Base-by-base conservation (phyloP, 345 rosid species). In the Brassica cretica region DNA sequence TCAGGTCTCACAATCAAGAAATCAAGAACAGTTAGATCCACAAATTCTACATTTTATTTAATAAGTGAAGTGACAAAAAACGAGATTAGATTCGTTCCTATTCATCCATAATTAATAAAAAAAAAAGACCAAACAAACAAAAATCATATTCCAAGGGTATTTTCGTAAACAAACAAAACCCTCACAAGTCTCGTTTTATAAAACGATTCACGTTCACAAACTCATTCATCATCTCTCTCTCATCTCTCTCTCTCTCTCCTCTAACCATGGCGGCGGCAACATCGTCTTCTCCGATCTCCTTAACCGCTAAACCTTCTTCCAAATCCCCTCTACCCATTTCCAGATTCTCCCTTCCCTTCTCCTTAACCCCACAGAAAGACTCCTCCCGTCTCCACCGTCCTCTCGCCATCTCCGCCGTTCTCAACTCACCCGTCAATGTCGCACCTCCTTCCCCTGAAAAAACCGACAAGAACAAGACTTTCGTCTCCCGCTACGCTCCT, bases 401-500 rank as follows among this genome's bases (percentile, higher is more conserved):
- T 30, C 70, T 71, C 65, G 80, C 90, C 46, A 14, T 62, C 74
- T 61, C 89, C 78, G 61, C 85, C 69, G 24, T 61, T 0, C 46
- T 49, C 16, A 78, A 73, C 69, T 6, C 81, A 9, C 19, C 83
- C 7, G 29, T 82, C 55, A 18, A 83, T 70, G 46, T 78, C 63
- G 5, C 80, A 8, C 32, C 74, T 2, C 2, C 75, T 6, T 25
- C 84, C 1, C 67, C 77, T 2, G 1, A 8, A 0, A 64, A 80
- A 24, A 10, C 72, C 41, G n/a, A 73, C 11, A 25, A 0, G 8
- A 12, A 24, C 0, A 68, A 66, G 1, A 21, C 74, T 14, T 80
- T 83, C 62, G 6, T 67, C 56, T 77, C 93, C 27, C 80, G 98
- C 46, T 93, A 82, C 11, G 72, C 83, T 37, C 82, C 86, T 4